Evolutionary conservation across 2,329 filamentous ascomycete species (phyloP).

Genomic region (Blastomyces emzantsi): DNA sequence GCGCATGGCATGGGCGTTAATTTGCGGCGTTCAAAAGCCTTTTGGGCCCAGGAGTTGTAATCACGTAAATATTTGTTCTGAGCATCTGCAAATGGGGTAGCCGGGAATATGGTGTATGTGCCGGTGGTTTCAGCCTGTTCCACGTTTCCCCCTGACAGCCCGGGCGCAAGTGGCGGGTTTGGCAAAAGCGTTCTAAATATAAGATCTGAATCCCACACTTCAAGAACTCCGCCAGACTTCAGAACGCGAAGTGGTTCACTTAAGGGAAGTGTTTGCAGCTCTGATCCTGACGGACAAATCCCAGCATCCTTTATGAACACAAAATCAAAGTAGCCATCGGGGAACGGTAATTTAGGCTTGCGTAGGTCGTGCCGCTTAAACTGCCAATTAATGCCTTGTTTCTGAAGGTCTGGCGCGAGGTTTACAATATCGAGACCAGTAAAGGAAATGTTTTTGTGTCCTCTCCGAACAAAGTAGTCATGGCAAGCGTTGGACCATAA

Average conservation of each 20-base stretch:
- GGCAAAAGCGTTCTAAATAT: constrained; percentile 73
- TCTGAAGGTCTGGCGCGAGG: constrained; percentile 54
- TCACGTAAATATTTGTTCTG: constrained; percentile 75
- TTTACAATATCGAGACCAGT: constrained; percentile 75
- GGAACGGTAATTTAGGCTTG: constrained; percentile 65
- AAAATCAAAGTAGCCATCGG: constrained; percentile 72
- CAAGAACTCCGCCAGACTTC: constrained; percentile 66
- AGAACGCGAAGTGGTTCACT: constrained; percentile 72
- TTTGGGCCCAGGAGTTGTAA: constrained; percentile 73
- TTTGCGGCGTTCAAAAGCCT: constrained; percentile 62
- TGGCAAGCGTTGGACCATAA: constrained; percentile 89
- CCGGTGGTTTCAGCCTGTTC: constrained; percentile 59
- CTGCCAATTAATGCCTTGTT: constrained; percentile 73
- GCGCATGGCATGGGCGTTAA: constrained; percentile 70
- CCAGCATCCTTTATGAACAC: constrained; percentile 81
- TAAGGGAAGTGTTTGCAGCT: constrained; percentile 47
- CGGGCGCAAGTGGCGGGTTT: constrained; percentile 55
- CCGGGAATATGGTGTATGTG: constrained; percentile 72
- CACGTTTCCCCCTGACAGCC: constrained; percentile 52
- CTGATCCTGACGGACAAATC: constrained; percentile 52
- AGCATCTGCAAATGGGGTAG: constrained; percentile 70
- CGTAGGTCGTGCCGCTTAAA: constrained; percentile 85
- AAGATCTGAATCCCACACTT: constrained; percentile 86
- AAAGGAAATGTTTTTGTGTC: constrained; percentile 63
- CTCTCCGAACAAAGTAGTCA: constrained; percentile 61